Base-by-base conservation (phyloP, 2,329 filamentous ascomycete genomes). In the Sodiomyces alkalinus region DNA sequence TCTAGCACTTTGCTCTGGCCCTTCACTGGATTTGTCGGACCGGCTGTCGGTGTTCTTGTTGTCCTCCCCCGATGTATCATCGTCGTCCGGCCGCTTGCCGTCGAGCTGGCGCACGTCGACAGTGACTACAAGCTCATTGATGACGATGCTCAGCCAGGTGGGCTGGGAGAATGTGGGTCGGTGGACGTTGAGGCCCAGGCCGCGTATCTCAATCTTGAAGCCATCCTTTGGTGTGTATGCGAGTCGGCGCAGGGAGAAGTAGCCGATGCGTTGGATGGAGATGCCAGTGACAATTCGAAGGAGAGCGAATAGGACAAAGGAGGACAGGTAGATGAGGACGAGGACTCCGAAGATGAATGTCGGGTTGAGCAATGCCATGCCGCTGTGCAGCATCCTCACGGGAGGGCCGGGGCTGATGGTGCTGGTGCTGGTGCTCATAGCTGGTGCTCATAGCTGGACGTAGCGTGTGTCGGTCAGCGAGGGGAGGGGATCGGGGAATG, bases 111-210 rank as follows among this genome's bases (percentile, higher is more conserved):
- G 67, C 25, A 85, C 60, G 47, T 98, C 82, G 23, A 96, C 51
- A 0, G 82, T 92, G 28, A 98, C 65, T 27, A 75, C 80, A 27
- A 94, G 61, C 47, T 94, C 90, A 43, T 74, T 81, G 34, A 98
- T 56, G 7, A 90, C 80, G 28, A 98, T 64, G 49, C 86, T 96
- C 42, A 93, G 61, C 85, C 87, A 96, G 37, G 92, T 96, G 24
- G 90, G 90, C 51, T 96, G 85, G 26, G 87, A 83, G 54, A 98
- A 96, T 5, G 90, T 96, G 9, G 90, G 90, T 4, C 86, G 75
- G 55, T 98, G 90, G 37, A 96, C 55, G 32, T 81, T 79, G 42
- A 98, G 64, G 24, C 90, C 85, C 29, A 98, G 64, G 28, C 86
- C 82, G 28, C 90, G 75, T 32, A 98, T 75, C 51, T 93, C 83